These are phyloP conservation scores for Nicotiana obtusifolia DNA, from an alignment of 257 asterid species.

Conservation along the genomic window DNA sequence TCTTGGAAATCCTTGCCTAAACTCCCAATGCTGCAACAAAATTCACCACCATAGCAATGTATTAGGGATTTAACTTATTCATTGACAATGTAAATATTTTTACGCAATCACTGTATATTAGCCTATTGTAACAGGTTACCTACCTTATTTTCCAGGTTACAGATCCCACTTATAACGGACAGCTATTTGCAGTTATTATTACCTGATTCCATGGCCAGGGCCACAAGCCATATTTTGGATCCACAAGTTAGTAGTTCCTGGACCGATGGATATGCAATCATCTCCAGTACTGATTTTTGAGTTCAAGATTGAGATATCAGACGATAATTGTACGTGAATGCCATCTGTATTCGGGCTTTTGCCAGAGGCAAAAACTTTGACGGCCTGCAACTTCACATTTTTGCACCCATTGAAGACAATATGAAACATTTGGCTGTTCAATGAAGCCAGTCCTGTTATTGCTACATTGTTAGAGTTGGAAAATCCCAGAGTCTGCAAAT, in stretches of 20 bases:
- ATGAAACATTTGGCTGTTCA: slow-evolving; percentile 10
- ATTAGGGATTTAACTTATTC: not conserved
- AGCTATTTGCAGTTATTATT: not conserved
- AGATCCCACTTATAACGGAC: not conserved
- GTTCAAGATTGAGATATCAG: not conserved
- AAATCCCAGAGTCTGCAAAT: slow-evolving; percentile 5
- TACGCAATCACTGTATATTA: too few relatives aligned
- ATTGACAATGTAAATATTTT: not conserved
- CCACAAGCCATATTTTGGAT: not conserved
- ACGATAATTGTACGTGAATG: slow-evolving; percentile 1
- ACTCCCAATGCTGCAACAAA: slow-evolving; percentile 6
- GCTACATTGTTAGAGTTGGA: slow-evolving; percentile 4
- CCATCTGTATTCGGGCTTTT: slow-evolving; percentile 9
- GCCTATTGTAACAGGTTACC: too few relatives aligned
- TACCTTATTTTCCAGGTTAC: not conserved
- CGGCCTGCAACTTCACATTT: not conserved
- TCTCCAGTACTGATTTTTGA: slow-evolving; percentile 4
- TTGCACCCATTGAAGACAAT: slow-evolving; percentile 4
- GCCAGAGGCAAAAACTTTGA: not conserved
- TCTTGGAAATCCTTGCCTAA: not conserved
- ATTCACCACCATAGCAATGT: not conserved
- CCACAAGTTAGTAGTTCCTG: slow-evolving; percentile 5
- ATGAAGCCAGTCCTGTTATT: not conserved
- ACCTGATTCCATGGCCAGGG: slow-evolving; percentile 11
- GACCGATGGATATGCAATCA: not conserved